Conservation (phyloP, 2,329 filamentous ascomycete species). For the Microcyclospora tardicrescens region DNA sequence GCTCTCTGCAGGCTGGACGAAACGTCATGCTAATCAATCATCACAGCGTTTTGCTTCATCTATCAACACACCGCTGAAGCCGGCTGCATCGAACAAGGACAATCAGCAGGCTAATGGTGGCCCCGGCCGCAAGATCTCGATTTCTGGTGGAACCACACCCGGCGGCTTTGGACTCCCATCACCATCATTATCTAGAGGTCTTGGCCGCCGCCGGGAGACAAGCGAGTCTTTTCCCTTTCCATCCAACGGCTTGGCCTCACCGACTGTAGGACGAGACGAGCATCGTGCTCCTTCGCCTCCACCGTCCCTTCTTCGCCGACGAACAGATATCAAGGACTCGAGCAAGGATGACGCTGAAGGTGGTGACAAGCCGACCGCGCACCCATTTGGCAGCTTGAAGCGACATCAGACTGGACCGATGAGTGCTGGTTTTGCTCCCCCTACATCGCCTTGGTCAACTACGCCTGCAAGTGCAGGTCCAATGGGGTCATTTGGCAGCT, state of each 20-base stretch:
- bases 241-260: constrained; percentile 44
- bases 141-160: constrained; percentile 55
- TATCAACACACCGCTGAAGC: constrained; percentile 89
- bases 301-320: constrained; percentile 45
- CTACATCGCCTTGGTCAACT: constrained; percentile 45
- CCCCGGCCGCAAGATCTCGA: constrained; percentile 66
- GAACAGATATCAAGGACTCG: constrained; percentile 48
- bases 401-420: constrained; percentile 44
- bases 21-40: constrained; percentile 5
- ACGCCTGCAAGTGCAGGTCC: constrained; percentile 46
- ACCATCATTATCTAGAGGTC: constrained; percentile 58
- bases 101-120: constrained; percentile 41
- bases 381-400: constrained; percentile 42
- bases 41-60: constrained; percentile 64
- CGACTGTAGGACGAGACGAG: constrained; percentile 51
- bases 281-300: constrained; percentile 47
- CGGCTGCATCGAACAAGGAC: constrained; percentile 62
- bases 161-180: constrained; percentile 58
- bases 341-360: constrained; percentile 18
- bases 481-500: constrained; percentile 82
- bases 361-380: constrained; percentile 24
- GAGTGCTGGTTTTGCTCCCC: constrained; percentile 34
- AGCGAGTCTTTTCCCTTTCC: constrained; percentile 52
- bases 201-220: constrained; percentile 68
- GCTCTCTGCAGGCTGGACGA: constrained; percentile 2